Base-by-base conservation (phyloP, 2,329 filamentous ascomycete species). In the Xylaria sp. region DNA sequence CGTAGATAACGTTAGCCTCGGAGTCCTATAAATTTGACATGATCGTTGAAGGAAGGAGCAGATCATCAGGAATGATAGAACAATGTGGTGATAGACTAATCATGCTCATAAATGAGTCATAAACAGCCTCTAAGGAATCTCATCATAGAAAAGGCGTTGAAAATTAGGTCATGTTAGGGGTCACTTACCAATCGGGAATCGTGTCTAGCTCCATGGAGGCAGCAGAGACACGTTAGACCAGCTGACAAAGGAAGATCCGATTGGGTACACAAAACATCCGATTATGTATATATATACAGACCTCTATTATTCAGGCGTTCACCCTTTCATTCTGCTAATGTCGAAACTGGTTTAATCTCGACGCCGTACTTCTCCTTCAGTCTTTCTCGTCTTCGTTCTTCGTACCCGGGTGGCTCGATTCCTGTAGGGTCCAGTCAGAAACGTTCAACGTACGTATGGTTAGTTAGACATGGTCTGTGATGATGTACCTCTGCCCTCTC, bases 311-410 rank as follows among this genome's bases (percentile, higher is more conserved):
- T 30, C 50, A 47, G 47, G 39, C n/a, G 45, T 58, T 60, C 9
- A 24, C 34, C 30, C 45, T 58, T 75, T 70, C 76, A 79, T 71
- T 88, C 82, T 72, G 81, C 79, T 56, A 81, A 82, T 51, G 86
- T 84, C 66, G 81, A 86, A 73, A 90, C 88, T 64, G 89, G 87
- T 77, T 91, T 88, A 77, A 97, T 90, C 73, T 97, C 93, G 77
- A 97, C 88, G 67, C 94, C 93, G 77, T 97, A 97, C 81, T 90
- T 93, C 82, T 93, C 90, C 87, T 93, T 90, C 80, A 98, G 86
- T 75, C 93, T 88, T 83, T 94, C 85, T 73, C 89, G 88, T 80
- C 94, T 90, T 80, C 94, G 87, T 85, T 97, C 93, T 75, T 93
- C 91, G 78, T 96, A 97, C 60, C 93, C 93, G 17, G 92, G 90